Percentiles rank a stretch among this genome's conserved stretches.
Evolutionary conservation across 2,329 filamentous ascomycete genomes (phyloP).

Genomic region (Stagonosporopsis rhizophila): DNA sequence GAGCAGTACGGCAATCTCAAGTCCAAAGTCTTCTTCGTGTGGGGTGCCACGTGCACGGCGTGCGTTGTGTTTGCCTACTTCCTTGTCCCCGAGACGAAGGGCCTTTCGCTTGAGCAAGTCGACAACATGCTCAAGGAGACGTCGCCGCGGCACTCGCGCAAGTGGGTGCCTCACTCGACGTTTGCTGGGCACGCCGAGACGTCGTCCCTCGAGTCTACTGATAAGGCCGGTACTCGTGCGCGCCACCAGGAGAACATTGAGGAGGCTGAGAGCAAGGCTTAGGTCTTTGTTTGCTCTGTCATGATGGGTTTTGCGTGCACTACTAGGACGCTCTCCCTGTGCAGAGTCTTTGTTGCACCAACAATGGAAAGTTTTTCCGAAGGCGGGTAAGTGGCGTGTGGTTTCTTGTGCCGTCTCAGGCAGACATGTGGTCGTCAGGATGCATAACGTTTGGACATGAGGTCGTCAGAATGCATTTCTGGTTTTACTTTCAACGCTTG

Average conservation of each 20-base stretch:
- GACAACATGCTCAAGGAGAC: conserved; percentile 87
- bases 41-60: conserved; percentile 59
- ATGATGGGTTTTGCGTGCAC: no score
- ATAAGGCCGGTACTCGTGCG: conserved; percentile 8
- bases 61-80: conserved; percentile 72
- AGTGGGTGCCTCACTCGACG: conserved; percentile 74
- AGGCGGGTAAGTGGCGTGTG: background rate
- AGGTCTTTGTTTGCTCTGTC: background rate
- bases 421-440: background rate
- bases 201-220: conserved; percentile 9
- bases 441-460: background rate
- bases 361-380: background rate
- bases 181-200: conserved; percentile 57
- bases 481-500: background rate
- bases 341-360: background rate
- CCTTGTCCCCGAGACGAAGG: conserved; percentile 80
- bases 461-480: background rate
- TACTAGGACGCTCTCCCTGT: background rate
- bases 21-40: conserved; percentile 62
- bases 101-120: conserved; percentile 78
- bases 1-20: conserved; percentile 69
- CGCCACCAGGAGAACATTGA: conserved; percentile 6
- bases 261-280: conserved; percentile 2
- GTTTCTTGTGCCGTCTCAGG: background rate
- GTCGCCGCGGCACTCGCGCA: conserved; percentile 73